Conservation (phyloP, 768 basidiomycete species). For the Glaciozyma antarctica region DNA sequence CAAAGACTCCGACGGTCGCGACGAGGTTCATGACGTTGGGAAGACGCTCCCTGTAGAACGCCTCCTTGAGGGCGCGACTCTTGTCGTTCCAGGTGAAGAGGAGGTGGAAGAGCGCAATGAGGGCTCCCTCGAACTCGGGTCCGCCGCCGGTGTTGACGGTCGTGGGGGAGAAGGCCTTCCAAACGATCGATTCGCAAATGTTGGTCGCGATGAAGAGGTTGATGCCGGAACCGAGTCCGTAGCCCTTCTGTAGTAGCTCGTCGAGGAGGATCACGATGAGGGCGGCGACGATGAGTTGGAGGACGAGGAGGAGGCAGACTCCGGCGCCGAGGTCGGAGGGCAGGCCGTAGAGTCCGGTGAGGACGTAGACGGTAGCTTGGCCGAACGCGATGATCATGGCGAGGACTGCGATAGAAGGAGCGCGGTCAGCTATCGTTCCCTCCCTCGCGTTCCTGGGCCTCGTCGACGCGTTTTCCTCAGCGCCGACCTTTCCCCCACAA, state of each 20-base stretch:
- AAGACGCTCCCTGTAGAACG: slow-evolving; percentile 93
- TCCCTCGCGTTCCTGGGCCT: not conserved
- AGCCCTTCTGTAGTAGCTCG: slow-evolving; percentile 97
- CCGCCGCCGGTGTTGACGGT: slow-evolving; percentile 97
- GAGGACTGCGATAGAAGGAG: slow-evolving; percentile 55
- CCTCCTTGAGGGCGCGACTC: slow-evolving; percentile 88
- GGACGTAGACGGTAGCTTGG: slow-evolving; percentile 91
- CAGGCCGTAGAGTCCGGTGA: slow-evolving; percentile 92
- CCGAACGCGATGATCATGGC: slow-evolving; percentile 93
- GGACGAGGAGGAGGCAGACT: slow-evolving; percentile 90
- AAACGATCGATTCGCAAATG: slow-evolving; percentile 98
- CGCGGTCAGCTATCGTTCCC: not conserved
- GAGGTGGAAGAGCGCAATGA: slow-evolving; percentile 93
- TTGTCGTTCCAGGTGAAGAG: slow-evolving; percentile 99
- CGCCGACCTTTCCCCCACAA: not conserved
- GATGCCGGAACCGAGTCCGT: slow-evolving; percentile 96
- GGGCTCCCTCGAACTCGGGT: slow-evolving; percentile 93
- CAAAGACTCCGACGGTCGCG: slow-evolving; percentile 83
- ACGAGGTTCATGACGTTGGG: slow-evolving; percentile 98
- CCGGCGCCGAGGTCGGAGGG: slow-evolving; percentile 89
- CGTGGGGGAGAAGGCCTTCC: slow-evolving; percentile 98
- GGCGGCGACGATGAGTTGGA: slow-evolving; percentile 85
- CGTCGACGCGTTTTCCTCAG: not conserved
- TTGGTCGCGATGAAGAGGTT: slow-evolving; percentile 99
- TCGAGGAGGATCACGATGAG: slow-evolving; percentile 97